Evolutionary conservation across 2,329 filamentous ascomycete species (phyloP).

Genomic region (Xylaria polymorpha): DNA sequence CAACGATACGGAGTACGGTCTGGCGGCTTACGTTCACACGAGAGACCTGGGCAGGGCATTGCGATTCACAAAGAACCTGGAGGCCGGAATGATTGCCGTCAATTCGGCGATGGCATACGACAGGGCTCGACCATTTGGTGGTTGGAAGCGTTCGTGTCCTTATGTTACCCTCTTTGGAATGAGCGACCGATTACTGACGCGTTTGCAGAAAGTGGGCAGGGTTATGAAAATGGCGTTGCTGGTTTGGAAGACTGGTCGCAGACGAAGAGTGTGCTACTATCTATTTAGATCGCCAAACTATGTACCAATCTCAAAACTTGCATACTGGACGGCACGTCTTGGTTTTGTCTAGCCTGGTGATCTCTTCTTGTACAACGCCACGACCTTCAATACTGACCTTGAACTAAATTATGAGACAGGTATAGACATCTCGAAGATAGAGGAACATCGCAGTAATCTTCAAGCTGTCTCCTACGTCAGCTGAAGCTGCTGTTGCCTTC

Average conservation of each 20-base stretch:
- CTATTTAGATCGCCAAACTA: constrained; percentile 11
- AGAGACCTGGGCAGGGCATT: constrained; percentile 60
- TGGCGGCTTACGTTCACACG: constrained; percentile 67
- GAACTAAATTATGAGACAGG: background rate
- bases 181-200: constrained; percentile 4
- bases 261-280: constrained; percentile 36
- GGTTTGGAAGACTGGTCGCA: constrained; percentile 38
- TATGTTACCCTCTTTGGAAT: background rate
- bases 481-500: background rate
- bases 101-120: constrained; percentile 58
- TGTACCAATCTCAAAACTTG: background rate
- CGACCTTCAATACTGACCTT: background rate
- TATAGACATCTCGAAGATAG: background rate
- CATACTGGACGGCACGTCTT: background rate
- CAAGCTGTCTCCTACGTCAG: background rate
- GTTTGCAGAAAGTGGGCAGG: constrained; percentile 35
- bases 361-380: background rate
- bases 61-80: constrained; percentile 62
- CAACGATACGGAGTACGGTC: constrained; percentile 68
- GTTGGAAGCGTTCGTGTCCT: constrained; percentile 51
- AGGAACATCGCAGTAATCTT: background rate
- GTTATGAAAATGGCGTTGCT: constrained; percentile 35
- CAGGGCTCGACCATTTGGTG: constrained; percentile 54
- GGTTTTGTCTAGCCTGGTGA: background rate
- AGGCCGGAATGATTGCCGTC: constrained; percentile 71